phyloP scores from a whole-genome alignment of 176 grass and related monocot genomes.

The Ensete glaucum region DNA sequence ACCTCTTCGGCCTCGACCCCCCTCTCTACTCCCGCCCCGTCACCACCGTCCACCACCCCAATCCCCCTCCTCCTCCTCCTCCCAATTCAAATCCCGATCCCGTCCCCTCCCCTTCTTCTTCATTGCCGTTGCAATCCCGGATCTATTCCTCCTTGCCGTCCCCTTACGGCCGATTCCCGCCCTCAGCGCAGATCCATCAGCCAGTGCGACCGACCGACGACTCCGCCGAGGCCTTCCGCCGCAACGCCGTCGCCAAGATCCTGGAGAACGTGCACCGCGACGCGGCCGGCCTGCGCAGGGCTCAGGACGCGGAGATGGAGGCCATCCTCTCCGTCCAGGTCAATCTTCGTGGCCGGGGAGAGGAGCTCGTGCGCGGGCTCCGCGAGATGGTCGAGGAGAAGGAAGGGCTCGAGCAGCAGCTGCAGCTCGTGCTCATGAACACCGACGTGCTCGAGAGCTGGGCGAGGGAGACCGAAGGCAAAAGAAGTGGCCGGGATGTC shows the following conservation, averaged over 20 bases:
- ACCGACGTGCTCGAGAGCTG: constrained; percentile 51
- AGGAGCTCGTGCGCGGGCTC: constrained; percentile 35
- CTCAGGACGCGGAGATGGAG: constrained; percentile 49
- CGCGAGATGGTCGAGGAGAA: constrained; percentile 50
- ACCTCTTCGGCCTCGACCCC: constrained; percentile 73
- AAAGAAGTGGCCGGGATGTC: constrained; percentile 3
- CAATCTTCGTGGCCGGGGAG: constrained; percentile 38
- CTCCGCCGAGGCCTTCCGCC: constrained; percentile 55
- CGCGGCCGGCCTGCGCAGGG: constrained; percentile 7
- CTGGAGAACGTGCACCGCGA: constrained; percentile 41
- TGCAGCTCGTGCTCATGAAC: constrained; percentile 62
- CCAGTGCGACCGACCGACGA: constrained; percentile 33
- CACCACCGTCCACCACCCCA: not conserved
- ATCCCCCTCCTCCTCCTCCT: not conserved
- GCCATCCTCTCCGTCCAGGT: constrained; percentile 50
- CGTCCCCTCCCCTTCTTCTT: constrained; percentile 10
- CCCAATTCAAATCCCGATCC: constrained; percentile 12
- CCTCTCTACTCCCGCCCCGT: constrained; percentile 52
- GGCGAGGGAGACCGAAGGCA: constrained; percentile 41
- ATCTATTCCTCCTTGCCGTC: not conserved
- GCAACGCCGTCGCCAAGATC: constrained; percentile 50
- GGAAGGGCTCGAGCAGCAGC: constrained; percentile 55
- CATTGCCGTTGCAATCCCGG: not conserved
- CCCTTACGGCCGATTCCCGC: constrained; percentile 13
- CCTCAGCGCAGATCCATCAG: constrained; percentile 24